Evolutionary conservation across 306 rosid genomes (phyloP).

Genomic region (Trifolium subterraneum): DNA sequence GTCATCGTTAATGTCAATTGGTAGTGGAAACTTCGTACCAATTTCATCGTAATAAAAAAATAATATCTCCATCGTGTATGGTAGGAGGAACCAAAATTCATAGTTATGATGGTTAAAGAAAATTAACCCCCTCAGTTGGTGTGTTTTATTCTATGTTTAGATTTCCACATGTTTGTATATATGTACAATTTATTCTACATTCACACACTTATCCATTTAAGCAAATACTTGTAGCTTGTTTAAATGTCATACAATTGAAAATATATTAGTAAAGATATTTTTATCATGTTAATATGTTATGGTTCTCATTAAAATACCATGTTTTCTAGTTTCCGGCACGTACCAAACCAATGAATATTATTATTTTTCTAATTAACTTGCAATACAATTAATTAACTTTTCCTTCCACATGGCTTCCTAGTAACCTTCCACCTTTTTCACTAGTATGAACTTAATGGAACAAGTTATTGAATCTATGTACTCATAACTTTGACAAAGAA

Average conservation of each 20-base stretch:
- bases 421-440: slow-evolving; percentile 15
- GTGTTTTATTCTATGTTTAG: too few species aligned
- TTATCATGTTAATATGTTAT: not conserved
- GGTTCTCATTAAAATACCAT: not conserved
- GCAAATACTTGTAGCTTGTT: not conserved
- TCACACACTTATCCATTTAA: not conserved
- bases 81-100: too few species aligned
- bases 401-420: slow-evolving; percentile 23
- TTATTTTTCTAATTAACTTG: not conserved
- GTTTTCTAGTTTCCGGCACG: not conserved
- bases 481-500: not conserved
- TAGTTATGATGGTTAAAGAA: too few species aligned
- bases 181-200: too few species aligned
- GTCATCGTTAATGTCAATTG: too few species aligned
- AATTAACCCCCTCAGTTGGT: too few species aligned
- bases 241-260: not conserved
- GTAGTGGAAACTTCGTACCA: too few species aligned
- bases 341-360: not conserved
- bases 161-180: too few species aligned
- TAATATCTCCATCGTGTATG: too few species aligned
- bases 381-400: not conserved
- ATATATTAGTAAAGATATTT: not conserved
- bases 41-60: too few species aligned
- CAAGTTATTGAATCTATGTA: not conserved
- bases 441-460: not conserved